Conservation (phyloP, 306 rosid species). For the Citrullus mucosospermus region DNA sequence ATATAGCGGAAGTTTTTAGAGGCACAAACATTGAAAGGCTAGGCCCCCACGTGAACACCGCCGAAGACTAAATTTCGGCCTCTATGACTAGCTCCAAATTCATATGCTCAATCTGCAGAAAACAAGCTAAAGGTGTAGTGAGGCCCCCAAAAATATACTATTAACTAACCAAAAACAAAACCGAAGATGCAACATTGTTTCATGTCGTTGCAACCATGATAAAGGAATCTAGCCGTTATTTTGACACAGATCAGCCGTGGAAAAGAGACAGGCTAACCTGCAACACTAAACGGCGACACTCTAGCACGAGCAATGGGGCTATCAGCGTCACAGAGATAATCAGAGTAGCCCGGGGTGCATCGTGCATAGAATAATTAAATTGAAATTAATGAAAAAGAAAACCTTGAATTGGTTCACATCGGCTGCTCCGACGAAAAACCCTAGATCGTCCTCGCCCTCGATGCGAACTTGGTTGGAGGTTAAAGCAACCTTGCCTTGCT, state of each 20-base stretch:
- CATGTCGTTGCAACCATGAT: not conserved
- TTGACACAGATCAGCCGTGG: conserved; percentile 57
- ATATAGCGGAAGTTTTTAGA: conserved; percentile 31
- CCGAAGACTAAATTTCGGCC: conserved; percentile 29
- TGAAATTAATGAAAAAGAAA: too few relatives aligned
- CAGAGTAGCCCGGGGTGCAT: conserved; percentile 54
- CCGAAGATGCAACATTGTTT: not conserved
- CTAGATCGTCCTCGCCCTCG: not conserved
- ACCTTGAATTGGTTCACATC: not conserved
- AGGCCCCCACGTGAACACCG: conserved; percentile 36
- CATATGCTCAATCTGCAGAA: conserved; percentile 17
- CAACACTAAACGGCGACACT: conserved; percentile 43
- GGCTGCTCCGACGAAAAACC: not conserved
- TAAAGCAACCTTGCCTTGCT: too few relatives aligned
- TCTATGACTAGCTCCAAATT: conserved; percentile 50
- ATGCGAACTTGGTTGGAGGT: not conserved
- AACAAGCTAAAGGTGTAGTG: conserved; percentile 65
- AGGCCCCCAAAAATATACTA: conserved; percentile 22
- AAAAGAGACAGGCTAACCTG: conserved; percentile 24
- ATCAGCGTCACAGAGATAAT: conserved; percentile 21
- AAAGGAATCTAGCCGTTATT: conserved; percentile 24
- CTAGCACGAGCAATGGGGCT: conserved; percentile 57
- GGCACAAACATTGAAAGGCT: conserved; percentile 27
- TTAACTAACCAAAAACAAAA: not conserved
- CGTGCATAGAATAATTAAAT: conserved; percentile 14